phyloP scores from a whole-genome alignment of 2,329 filamentous ascomycete species.

The Colletotrichum viniferum region DNA sequence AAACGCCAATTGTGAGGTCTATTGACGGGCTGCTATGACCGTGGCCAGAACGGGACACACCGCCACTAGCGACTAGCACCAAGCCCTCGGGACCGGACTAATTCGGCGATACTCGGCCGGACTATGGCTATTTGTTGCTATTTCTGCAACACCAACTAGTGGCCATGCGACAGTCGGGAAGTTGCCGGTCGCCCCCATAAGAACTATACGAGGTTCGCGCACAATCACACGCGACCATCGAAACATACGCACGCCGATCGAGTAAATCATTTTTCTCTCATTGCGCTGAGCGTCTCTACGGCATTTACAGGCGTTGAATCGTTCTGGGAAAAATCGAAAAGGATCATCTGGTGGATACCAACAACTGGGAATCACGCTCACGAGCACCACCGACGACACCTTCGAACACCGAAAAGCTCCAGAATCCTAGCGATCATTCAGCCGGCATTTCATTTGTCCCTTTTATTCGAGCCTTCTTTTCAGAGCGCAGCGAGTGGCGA shows the following conservation, averaged over 20 bases:
- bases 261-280: not conserved
- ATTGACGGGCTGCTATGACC: constrained; percentile 77
- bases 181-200: not conserved
- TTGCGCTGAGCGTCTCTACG: not conserved
- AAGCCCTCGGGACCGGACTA: not conserved
- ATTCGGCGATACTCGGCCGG: constrained; percentile 3
- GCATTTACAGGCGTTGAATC: not conserved
- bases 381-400: not conserved
- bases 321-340: not conserved
- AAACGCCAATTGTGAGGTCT: constrained; percentile 76
- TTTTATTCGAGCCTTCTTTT: constrained; percentile 13
- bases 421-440: not conserved
- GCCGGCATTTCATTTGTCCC: constrained; percentile 22
- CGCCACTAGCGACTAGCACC: constrained; percentile 6
- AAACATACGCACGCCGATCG: not conserved
- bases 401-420: not conserved
- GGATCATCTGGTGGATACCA: not conserved
- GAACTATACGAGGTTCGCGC: not conserved
- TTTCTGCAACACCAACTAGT: not conserved
- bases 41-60: not conserved
- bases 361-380: not conserved
- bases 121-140: not conserved
- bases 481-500: constrained; percentile 15
- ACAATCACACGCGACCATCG: not conserved
- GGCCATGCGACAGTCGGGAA: not conserved